Evolutionary conservation across 345 rosid species (phyloP).

Genomic region (Lenwebbia sp.): DNA sequence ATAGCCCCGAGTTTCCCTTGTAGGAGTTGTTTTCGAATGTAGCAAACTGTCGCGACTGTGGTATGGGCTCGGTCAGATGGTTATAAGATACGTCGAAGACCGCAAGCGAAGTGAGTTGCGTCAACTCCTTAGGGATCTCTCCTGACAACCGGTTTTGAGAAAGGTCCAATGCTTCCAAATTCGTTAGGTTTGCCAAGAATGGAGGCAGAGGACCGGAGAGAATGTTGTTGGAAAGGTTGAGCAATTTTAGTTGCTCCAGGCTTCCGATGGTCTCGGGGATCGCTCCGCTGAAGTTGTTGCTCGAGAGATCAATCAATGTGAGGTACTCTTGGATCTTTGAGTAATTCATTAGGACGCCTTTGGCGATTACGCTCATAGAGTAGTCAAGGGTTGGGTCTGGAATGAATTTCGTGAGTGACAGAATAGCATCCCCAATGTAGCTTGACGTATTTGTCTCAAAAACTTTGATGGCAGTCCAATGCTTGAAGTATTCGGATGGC

Average conservation of each 20-base stretch:
- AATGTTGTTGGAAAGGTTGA: not conserved
- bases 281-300: too few species aligned
- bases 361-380: not conserved
- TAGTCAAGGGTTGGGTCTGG: not conserved
- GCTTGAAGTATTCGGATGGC: not conserved
- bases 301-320: not conserved
- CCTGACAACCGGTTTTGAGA: constrained; percentile 5
- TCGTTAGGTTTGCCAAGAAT: not conserved
- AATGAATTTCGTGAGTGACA: too few species aligned
- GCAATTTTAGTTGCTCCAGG: not conserved
- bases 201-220: not conserved
- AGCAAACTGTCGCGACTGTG: not conserved
- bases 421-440: not conserved
- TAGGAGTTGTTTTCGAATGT: not conserved
- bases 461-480: not conserved
- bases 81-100: constrained; percentile 9
- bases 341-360: not conserved
- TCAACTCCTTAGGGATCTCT: not conserved
- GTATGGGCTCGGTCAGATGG: constrained; percentile 2
- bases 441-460: not conserved
- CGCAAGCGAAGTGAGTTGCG: too few species aligned
- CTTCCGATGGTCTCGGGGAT: not conserved
- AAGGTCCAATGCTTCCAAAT: not conserved
- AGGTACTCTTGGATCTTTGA: not conserved
- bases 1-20: too few species aligned